Conservation (phyloP, 179 eudicot genomes). For the Silene vulgaris region DNA sequence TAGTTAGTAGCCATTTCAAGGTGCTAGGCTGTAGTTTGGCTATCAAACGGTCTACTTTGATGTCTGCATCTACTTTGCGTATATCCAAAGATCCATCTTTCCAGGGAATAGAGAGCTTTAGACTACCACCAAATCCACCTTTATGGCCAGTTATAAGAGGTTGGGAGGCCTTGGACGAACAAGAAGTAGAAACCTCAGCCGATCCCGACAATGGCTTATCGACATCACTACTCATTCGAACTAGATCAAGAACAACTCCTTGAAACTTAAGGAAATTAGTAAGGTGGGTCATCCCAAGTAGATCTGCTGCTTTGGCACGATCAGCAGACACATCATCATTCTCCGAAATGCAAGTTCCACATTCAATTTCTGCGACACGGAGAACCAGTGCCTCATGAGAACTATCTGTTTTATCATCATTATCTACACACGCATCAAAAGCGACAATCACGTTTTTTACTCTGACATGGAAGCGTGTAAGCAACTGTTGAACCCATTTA, state of each 20-base stretch:
- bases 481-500: conserved; percentile 80
- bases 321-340: conserved; percentile 27
- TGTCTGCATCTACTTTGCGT: conserved; percentile 73
- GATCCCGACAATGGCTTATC: conserved; percentile 34
- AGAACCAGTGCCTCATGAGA: conserved; percentile 56
- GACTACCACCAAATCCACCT: conserved; percentile 71
- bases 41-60: conserved; percentile 53
- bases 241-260: conserved; percentile 75
- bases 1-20: conserved; percentile 46
- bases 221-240: conserved; percentile 41
- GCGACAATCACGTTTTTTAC: conserved; percentile 68
- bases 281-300: conserved; percentile 55
- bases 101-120: conserved; percentile 80
- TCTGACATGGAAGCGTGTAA: conserved; percentile 75
- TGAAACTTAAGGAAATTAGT: conserved; percentile 68
- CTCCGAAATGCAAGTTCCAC: conserved; percentile 67
- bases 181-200: conserved; percentile 23
- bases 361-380: conserved; percentile 62
- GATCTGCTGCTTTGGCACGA: conserved; percentile 27
- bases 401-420: conserved; percentile 27
- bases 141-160: conserved; percentile 58
- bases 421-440: conserved; percentile 48
- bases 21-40: conserved; percentile 62
- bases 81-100: conserved; percentile 81
- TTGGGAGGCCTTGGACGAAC: conserved; percentile 40